These are phyloP conservation scores for Macadamia tetraphylla DNA, from an alignment of 164 flowering plant species.

Conservation along the genomic window DNA sequence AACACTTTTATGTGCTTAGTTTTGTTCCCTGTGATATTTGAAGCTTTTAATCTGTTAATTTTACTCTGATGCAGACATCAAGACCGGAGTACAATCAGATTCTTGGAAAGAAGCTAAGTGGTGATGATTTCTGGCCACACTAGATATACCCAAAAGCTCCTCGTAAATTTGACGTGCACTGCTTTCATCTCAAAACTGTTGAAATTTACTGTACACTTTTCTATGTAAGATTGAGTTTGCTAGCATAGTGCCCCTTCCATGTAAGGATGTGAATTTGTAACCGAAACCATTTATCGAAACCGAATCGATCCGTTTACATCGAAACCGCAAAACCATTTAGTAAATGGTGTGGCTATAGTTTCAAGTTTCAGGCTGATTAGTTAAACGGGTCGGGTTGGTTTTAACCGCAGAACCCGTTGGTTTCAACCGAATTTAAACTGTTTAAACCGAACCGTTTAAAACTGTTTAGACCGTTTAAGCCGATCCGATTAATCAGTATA, in stretches of 20 bases:
- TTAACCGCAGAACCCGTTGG: no score
- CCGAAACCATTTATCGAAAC: no score
- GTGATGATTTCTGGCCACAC: conserved; percentile 37
- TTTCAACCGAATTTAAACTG: no score
- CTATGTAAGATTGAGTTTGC: not conserved
- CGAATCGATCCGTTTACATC: no score
- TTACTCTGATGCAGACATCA: conserved; percentile 42
- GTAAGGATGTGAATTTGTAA: no score
- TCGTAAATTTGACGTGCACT: not conserved
- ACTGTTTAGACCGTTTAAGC: no score
- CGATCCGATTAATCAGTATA: no score
- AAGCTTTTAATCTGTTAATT: not conserved
- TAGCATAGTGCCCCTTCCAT: not conserved
- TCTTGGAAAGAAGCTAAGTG: conserved; percentile 54
- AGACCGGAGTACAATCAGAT: conserved; percentile 66
- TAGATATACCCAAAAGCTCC: not conserved
- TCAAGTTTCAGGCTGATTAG: no score
- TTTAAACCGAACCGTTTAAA: no score
- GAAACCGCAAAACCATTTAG: no score
- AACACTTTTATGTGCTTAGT: not conserved
- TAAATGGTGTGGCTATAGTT: no score
- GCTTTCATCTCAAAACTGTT: not conserved
- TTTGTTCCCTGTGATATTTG: not conserved
- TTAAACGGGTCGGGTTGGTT: no score
- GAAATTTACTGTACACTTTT: not conserved